Conservation (phyloP, 371 early-diverging fungal genomes). For the Actinomortierella ambigua region DNA sequence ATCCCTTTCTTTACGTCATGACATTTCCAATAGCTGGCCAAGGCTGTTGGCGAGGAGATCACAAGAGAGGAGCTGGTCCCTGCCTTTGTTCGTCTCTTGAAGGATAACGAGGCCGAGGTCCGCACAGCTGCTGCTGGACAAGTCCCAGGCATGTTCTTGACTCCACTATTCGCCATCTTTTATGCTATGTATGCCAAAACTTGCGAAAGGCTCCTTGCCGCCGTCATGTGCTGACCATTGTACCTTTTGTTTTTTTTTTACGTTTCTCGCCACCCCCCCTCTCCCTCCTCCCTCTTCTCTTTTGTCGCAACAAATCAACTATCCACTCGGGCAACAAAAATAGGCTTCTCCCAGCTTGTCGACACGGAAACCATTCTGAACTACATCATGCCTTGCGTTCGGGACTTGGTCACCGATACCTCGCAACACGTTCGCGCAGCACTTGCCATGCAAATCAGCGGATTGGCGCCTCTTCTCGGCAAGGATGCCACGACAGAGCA, state of each 20-base stretch:
- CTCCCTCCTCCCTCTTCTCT: slow-evolving; percentile 4
- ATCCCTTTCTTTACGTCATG: background rate
- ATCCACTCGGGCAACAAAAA: background rate
- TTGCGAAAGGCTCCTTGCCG: background rate
- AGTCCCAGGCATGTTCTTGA: slow-evolving; percentile 71
- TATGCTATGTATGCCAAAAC: background rate
- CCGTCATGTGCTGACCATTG: background rate
- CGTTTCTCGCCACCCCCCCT: background rate
- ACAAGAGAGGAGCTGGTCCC: slow-evolving; percentile 75
- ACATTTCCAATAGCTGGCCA: slow-evolving; percentile 64
- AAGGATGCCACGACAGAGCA: slow-evolving; percentile 95
- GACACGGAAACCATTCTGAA: slow-evolving; percentile 78
- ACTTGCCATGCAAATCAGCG: slow-evolving; percentile 94
- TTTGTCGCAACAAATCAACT: background rate
- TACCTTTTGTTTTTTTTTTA: slow-evolving; percentile 1
- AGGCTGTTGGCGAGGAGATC: slow-evolving; percentile 81
- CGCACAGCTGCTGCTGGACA: slow-evolving; percentile 91
- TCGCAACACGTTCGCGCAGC: slow-evolving; percentile 97
- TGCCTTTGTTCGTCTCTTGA: slow-evolving; percentile 80
- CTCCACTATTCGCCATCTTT: background rate
- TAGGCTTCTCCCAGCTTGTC: slow-evolving; percentile 85
- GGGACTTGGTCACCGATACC: slow-evolving; percentile 89
- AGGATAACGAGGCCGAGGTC: slow-evolving; percentile 97
- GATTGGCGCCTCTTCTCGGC: slow-evolving; percentile 93
- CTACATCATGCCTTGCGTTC: slow-evolving; percentile 88